Percentiles rank a stretch among this genome's conserved stretches.
Conservation (phyloP, 129 eudicot species). For the Gnaphalium uliginosum region DNA sequence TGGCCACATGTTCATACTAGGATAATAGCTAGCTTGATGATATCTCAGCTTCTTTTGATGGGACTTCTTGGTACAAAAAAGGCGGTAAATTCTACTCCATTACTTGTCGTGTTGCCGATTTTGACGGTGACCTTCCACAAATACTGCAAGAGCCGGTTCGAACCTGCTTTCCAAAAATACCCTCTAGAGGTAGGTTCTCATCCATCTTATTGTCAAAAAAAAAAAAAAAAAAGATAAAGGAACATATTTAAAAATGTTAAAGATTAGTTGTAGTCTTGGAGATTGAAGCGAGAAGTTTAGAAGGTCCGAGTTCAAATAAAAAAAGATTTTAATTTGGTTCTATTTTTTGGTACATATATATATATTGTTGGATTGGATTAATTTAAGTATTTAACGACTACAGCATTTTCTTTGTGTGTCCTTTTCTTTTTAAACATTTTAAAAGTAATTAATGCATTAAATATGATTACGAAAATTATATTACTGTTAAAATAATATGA, state of each 20-base stretch:
- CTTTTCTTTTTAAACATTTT: too few species aligned
- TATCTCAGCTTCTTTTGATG: slow-evolving; percentile 82
- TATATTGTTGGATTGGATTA: background rate
- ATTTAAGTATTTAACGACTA: too few species aligned
- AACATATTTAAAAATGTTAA: background rate
- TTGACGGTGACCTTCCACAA: slow-evolving; percentile 72
- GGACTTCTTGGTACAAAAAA: slow-evolving; percentile 86
- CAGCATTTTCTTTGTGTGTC: too few species aligned
- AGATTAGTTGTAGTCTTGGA: background rate
- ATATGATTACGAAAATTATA: too few species aligned
- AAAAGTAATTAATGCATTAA: too few species aligned
- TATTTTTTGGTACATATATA: background rate
- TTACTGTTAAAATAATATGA: too few species aligned
- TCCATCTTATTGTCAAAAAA: background rate
- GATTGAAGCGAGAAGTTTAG: background rate
- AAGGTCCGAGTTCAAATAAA: background rate
- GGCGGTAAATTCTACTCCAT: slow-evolving; percentile 87
- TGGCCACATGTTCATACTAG: slow-evolving; percentile 98
- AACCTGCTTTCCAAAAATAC: slow-evolving; percentile 84
- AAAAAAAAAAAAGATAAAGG: too few species aligned
- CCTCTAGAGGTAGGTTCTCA: slow-evolving; percentile 76
- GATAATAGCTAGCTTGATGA: slow-evolving; percentile 79
- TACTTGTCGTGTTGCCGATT: slow-evolving; percentile 62
- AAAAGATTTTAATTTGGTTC: background rate
- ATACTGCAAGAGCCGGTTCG: slow-evolving; percentile 85